Conservation (phyloP, 2,329 filamentous ascomycete species). For the Xylaria multiplex region DNA sequence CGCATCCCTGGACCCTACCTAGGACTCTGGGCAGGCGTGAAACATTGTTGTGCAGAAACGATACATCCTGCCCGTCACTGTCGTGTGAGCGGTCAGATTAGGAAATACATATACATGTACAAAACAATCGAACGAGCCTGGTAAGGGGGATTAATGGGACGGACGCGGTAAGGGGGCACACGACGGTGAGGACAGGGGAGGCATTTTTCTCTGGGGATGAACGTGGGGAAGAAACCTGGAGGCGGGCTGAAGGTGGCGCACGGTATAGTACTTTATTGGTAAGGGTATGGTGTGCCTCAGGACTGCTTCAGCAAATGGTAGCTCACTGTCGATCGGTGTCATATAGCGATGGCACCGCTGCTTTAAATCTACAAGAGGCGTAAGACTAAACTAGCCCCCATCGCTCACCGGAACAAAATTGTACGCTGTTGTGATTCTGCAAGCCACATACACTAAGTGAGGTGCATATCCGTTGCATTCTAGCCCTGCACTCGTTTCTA, state of each 20-base stretch:
- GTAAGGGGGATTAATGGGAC: constrained; percentile 19
- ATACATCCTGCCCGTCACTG: constrained; percentile 12
- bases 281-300: constrained; percentile 4
- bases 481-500: constrained; percentile 21
- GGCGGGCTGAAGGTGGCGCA: constrained; percentile 14
- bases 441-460: constrained; percentile 17
- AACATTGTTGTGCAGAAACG: constrained; percentile 10
- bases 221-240: constrained; percentile 36
- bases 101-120: neutral
- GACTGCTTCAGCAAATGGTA: constrained; percentile 14
- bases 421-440: constrained; percentile 16
- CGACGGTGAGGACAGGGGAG: constrained; percentile 26
- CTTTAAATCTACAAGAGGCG: constrained; percentile 21
- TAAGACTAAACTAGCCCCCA: constrained; percentile 1
- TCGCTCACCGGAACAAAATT: constrained; percentile 18
- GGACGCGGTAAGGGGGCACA: constrained; percentile 29
- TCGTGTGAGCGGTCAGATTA: constrained; percentile 31
- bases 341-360: constrained; percentile 27
- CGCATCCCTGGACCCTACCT: constrained; percentile 12
- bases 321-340: constrained; percentile 15
- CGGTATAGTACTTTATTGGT: neutral
- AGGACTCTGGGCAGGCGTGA: constrained; percentile 13
- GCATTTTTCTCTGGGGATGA: constrained; percentile 22
- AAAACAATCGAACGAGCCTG: constrained; percentile 6
- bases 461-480: constrained; percentile 24